A percentile compares a stretch with the other conserved stretches of the same genome.
phyloP scores from a whole-genome alignment of 2,329 filamentous ascomycete genomes.

The Teratosphaeria nubilosa region DNA sequence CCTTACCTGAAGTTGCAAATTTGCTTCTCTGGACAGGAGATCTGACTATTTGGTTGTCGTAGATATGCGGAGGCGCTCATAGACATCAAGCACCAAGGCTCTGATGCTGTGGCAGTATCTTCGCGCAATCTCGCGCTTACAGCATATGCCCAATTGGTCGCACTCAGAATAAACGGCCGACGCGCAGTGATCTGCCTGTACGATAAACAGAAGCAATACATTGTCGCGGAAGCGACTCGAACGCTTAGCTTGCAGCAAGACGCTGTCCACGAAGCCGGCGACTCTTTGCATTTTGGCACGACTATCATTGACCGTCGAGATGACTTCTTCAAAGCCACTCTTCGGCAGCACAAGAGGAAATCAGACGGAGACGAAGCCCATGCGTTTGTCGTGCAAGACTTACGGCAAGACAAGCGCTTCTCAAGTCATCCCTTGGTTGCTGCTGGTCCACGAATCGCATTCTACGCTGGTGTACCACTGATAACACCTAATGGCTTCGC shows the following conservation, averaged over 20 bases:
- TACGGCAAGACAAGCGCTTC: conserved; percentile 24
- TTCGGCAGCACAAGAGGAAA: not conserved
- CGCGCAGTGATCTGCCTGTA: conserved; percentile 43
- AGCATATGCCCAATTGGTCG: conserved; percentile 40
- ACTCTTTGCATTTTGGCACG: conserved; percentile 8
- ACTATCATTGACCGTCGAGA: not conserved
- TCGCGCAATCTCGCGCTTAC: conserved; percentile 26
- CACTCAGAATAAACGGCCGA: conserved; percentile 39
- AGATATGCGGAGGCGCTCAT: not conserved
- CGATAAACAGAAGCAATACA: conserved; percentile 37
- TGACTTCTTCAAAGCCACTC: not conserved
- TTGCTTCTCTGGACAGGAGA: not conserved
- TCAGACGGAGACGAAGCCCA: conserved; percentile 2
- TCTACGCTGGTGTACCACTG: conserved; percentile 27
- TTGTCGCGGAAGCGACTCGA: conserved; percentile 43
- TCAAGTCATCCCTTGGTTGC: conserved; percentile 21
- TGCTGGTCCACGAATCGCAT: conserved; percentile 18
- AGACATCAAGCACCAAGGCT: not conserved
- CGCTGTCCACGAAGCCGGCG: not conserved
- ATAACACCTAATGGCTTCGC: conserved; percentile 22
- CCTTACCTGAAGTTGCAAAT: not conserved
- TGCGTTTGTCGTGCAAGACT: conserved; percentile 12
- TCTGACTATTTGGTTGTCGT: not conserved
- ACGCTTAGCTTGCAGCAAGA: conserved; percentile 32
- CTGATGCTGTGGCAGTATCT: not conserved